A percentile compares a stretch with the other conserved stretches of the same genome.
Evolutionary conservation across 305 asterid species (phyloP).

Genomic region (Withania somnifera): DNA sequence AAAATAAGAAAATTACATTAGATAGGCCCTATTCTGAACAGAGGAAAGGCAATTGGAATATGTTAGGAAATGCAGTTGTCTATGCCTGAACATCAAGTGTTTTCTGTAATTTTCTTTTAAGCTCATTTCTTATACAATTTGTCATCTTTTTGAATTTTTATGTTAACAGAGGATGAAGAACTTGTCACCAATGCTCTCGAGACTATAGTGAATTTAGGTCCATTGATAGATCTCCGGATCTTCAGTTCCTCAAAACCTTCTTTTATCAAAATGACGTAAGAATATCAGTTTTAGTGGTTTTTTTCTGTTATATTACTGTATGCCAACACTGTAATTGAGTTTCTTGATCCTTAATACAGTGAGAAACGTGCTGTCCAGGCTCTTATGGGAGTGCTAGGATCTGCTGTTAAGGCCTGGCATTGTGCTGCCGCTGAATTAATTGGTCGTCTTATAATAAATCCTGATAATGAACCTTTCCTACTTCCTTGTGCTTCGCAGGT

Average conservation of each 20-base stretch:
- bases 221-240: slow-evolving; percentile 80
- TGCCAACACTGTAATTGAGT: not conserved
- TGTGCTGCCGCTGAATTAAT: slow-evolving; percentile 92
- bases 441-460: slow-evolving; percentile 86
- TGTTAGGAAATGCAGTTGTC: not conserved
- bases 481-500: slow-evolving; percentile 84
- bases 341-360: slow-evolving; percentile 23
- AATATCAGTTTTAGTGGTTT: not conserved
- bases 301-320: not conserved
- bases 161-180: slow-evolving; percentile 84
- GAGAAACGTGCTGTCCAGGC: slow-evolving; percentile 82
- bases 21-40: not conserved
- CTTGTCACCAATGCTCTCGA: slow-evolving; percentile 87
- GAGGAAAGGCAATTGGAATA: not conserved
- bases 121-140: not conserved
- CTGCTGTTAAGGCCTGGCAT: slow-evolving; percentile 87
- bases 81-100: not conserved
- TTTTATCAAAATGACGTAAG: slow-evolving; percentile 73
- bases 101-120: not conserved
- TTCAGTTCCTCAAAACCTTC: slow-evolving; percentile 82
- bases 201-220: slow-evolving; percentile 85
- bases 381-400: slow-evolving; percentile 77
- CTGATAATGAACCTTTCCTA: slow-evolving; percentile 91
- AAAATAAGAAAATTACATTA: not conserved
- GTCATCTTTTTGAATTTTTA: not conserved